phyloP scores from a whole-genome alignment of 2,329 filamentous ascomycete genomes.

The Cladosporium colombiae region DNA sequence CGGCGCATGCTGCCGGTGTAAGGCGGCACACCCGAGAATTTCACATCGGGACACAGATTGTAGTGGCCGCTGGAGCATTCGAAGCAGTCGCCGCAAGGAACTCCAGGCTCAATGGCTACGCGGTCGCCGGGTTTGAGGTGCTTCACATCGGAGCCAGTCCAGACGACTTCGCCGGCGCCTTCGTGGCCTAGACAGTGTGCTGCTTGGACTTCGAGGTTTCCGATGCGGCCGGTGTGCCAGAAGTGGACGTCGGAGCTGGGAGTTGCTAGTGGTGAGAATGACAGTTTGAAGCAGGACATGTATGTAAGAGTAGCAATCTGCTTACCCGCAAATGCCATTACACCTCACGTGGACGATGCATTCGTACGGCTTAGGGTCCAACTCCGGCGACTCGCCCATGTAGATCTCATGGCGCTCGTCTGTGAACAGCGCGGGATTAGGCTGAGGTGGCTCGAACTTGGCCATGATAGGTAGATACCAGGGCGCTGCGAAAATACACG shows the following conservation, averaged over 20 bases:
- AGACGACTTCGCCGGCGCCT: slow-evolving; percentile 64
- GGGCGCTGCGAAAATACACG: neutral
- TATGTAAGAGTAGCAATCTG: neutral
- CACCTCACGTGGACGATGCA: slow-evolving; percentile 33
- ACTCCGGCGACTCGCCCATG: slow-evolving; percentile 30
- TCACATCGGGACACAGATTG: slow-evolving; percentile 85
- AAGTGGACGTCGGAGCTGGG: slow-evolving; percentile 33
- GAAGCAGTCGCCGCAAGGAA: slow-evolving; percentile 60
- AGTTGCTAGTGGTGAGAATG: neutral
- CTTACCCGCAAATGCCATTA: slow-evolving; percentile 36
- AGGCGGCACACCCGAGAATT: slow-evolving; percentile 87
- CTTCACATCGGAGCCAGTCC: slow-evolving; percentile 59
- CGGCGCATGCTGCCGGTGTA: slow-evolving; percentile 69
- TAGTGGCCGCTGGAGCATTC: slow-evolving; percentile 80
- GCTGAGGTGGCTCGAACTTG: slow-evolving; percentile 21
- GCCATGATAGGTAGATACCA: neutral
- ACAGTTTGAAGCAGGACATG: neutral
- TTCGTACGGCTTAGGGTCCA: slow-evolving; percentile 29
- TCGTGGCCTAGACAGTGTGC: slow-evolving; percentile 71
- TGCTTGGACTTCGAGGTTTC: slow-evolving; percentile 61
- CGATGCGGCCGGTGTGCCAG: slow-evolving; percentile 56
- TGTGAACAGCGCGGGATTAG: slow-evolving; percentile 33
- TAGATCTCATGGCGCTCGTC: slow-evolving; percentile 33
- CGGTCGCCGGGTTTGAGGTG: slow-evolving; percentile 62
- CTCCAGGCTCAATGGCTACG: slow-evolving; percentile 67